Evolutionary conservation across 2,329 filamentous ascomycete genomes (phyloP).

Genomic region (Incumbomyces lentus): DNA sequence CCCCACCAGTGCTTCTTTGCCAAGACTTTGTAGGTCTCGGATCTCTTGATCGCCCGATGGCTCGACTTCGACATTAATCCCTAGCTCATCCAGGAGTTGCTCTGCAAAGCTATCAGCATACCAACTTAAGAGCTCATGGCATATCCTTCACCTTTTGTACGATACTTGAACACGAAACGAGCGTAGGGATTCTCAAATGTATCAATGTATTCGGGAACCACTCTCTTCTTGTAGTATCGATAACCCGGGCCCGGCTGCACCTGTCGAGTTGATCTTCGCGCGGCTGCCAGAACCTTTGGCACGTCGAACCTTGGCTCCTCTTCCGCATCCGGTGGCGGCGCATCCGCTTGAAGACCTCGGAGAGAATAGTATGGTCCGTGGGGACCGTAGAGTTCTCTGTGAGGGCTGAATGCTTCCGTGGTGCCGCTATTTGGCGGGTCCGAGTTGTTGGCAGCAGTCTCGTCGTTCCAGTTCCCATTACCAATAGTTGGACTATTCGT

Average conservation of each 20-base stretch:
- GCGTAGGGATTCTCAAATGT: constrained; percentile 25
- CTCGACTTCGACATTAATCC: constrained; percentile 13
- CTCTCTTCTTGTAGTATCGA: constrained; percentile 23
- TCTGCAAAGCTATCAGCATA: constrained; percentile 7
- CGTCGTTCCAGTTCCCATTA: constrained; percentile 6
- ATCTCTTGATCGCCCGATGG: constrained; percentile 15
- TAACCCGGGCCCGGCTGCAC: constrained; percentile 24
- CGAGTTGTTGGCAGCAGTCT: neutral
- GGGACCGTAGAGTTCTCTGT: constrained; percentile 16
- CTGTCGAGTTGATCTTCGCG: constrained; percentile 20
- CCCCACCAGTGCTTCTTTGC: constrained; percentile 17
- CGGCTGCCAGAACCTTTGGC: constrained; percentile 12
- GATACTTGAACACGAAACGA: constrained; percentile 27
- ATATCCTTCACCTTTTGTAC: constrained; percentile 12
- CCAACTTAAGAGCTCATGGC: neutral
- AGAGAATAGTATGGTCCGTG: constrained; percentile 17
- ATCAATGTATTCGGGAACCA: constrained; percentile 24
- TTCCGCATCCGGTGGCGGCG: constrained; percentile 11
- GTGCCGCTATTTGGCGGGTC: neutral
- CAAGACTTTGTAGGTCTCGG: constrained; percentile 13
- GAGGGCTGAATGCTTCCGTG: neutral
- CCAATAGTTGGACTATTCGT: neutral
- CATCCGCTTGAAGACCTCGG: neutral
- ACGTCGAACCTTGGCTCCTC: constrained; percentile 21
- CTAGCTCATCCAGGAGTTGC: constrained; percentile 15